phyloP scores from a whole-genome alignment of 192 early-diverging fungal species.

The Martensiomyces pterosporus region DNA sequence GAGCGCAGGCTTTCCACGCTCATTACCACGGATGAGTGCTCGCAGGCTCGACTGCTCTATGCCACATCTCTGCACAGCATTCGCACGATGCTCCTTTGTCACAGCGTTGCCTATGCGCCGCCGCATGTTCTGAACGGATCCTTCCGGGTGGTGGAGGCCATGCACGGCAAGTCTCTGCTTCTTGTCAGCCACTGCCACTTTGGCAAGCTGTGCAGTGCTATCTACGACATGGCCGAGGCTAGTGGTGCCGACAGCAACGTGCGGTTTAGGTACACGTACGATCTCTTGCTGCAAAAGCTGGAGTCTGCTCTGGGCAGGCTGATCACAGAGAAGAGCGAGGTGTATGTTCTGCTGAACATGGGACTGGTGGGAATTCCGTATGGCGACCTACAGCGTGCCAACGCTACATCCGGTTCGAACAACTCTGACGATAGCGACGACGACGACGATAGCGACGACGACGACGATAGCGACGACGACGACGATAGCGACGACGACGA shows the following conservation, averaged over 20 bases:
- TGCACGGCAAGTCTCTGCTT: constrained; percentile 1
- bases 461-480: too few species aligned
- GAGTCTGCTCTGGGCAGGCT: constrained; percentile 15
- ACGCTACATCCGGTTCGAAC: background rate
- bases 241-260: background rate
- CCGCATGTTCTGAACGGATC: constrained; percentile 16
- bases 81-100: constrained; percentile 15
- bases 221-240: constrained; percentile 5
- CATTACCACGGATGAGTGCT: constrained; percentile 24
- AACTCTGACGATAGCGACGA: too few species aligned
- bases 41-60: constrained; percentile 17
- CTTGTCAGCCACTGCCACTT: constrained; percentile 6
- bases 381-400: background rate
- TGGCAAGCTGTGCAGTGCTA: constrained; percentile 6
- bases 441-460: background rate
- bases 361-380: background rate
- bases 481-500: background rate
- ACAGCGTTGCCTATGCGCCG: constrained; percentile 14
- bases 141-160: constrained; percentile 4
- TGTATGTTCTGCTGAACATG: constrained; percentile 11
- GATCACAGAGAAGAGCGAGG: constrained; percentile 1
- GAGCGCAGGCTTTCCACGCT: constrained; percentile 4
- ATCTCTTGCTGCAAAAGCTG: constrained; percentile 9
- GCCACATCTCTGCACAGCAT: constrained; percentile 20
- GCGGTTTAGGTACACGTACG: constrained; percentile 3